A percentile compares a stretch with the other conserved stretches of the same genome.
These are phyloP conservation scores for Setaria italica DNA, from an alignment of 202 grass and related monocot genomes.

Conservation along the genomic window DNA sequence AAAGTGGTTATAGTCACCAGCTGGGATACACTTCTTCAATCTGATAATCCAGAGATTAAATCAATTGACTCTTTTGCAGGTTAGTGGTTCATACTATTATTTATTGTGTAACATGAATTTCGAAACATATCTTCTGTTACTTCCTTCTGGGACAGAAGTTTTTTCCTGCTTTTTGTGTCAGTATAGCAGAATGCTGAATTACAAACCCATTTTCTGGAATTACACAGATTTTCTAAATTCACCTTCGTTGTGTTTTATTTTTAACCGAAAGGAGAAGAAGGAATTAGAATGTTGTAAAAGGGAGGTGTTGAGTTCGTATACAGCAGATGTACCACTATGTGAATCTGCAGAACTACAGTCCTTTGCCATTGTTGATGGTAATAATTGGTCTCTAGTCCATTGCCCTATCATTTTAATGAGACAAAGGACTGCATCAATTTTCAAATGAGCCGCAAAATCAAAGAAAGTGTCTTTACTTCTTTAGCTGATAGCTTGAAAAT, in stretches of 20 bases:
- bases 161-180: conserved; percentile 23
- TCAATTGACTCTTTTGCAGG: conserved; percentile 77
- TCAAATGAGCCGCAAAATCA: neutral
- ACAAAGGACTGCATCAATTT: neutral
- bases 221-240: neutral
- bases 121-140: conserved; percentile 13
- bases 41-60: conserved; percentile 43
- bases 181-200: conserved; percentile 17
- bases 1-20: conserved; percentile 76
- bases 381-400: conserved; percentile 9
- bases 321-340: too few species aligned
- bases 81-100: conserved; percentile 41
- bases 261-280: neutral
- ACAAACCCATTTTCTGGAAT: neutral
- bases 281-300: neutral
- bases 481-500: conserved; percentile 36
- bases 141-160: neutral
- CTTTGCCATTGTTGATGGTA: conserved; percentile 19
- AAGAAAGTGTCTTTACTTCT: neutral
- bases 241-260: neutral
- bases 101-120: conserved; percentile 7
- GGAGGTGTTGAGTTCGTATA: neutral
- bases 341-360: conserved; percentile 13
- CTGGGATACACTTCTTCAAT: conserved; percentile 60
- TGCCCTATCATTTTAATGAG: neutral